phyloP scores from a whole-genome alignment of 1,284 basidiomycete species.

The Leccinum angustisporum region DNA sequence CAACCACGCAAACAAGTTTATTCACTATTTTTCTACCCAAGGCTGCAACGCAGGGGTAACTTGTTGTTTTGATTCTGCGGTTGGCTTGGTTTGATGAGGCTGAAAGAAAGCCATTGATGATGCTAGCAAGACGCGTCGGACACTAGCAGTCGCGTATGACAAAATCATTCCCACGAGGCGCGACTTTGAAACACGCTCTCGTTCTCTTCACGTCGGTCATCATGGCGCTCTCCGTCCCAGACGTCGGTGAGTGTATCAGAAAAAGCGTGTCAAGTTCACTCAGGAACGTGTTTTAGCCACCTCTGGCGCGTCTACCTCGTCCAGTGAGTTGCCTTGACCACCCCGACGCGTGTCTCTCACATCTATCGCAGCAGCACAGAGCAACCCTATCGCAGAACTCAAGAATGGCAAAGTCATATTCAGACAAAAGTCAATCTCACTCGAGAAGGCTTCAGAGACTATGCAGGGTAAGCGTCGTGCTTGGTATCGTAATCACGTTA shows the following conservation, averaged over 20 bases:
- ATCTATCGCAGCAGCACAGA: conserved; percentile 30
- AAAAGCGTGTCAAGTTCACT: conserved; percentile 11
- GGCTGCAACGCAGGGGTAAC: conserved; percentile 75
- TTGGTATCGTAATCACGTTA: neutral
- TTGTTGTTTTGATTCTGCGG: conserved; percentile 41
- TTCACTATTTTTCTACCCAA: conserved; percentile 98
- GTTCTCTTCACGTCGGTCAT: conserved; percentile 16
- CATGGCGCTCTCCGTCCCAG: conserved; percentile 40
- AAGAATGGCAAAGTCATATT: conserved; percentile 77
- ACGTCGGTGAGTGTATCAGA: conserved; percentile 36
- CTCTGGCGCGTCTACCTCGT: conserved; percentile 8
- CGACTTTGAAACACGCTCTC: conserved; percentile 15
- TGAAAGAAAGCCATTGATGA: conserved; percentile 62
- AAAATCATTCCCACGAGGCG: conserved; percentile 30
- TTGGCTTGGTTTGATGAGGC: conserved; percentile 42
- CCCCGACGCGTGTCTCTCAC: neutral
- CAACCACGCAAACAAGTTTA: conserved; percentile 5
- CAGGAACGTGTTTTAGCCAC: conserved; percentile 15
- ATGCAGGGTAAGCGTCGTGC: conserved; percentile 64
- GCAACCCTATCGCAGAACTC: conserved; percentile 53
- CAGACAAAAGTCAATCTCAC: conserved; percentile 74
- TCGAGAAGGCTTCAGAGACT: conserved; percentile 78
- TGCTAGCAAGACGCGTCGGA: conserved; percentile 30
- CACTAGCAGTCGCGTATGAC: conserved; percentile 30
- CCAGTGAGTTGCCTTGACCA: conserved; percentile 17